Base-by-base conservation (phyloP, 768 basidiomycete species). In the Collybia sordida region DNA sequence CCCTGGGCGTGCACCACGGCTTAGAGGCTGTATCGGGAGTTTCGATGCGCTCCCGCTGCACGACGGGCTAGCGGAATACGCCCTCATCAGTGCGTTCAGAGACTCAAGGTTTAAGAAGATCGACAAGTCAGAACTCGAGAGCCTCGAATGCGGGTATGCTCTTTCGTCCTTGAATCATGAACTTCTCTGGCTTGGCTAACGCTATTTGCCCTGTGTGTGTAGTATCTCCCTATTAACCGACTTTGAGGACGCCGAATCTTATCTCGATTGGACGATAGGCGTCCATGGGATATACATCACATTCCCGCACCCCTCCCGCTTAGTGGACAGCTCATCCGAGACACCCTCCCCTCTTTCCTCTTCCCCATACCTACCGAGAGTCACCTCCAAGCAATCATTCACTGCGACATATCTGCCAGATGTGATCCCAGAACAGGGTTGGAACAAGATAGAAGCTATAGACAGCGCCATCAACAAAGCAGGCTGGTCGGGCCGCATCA, bases 21-120 rank as follows among this genome's bases (percentile, higher is more conserved):
- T 99, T 53, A 74, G 96, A 45, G 96, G 96, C 41, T 99, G 96
- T 71, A 98, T 99, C 59, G 96, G 96, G 61, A 93, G 82, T 68
- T 99, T 99, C 61, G 83, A 86, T 27, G 77, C 90, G 9, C 77
- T 86, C 65, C 69, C 83, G 9, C 73, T 98, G 23, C 79, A 73
- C 49, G 78, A 88, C 23, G 93, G 93, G 14, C 66, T 99, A 52
- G 79, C 80, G 36, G 92, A 98, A 57, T 98, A 97, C 63, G 96
- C 96, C 22, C 78, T 94, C 50, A 81, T 89, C 66, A 94, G 93
- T 63, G 95, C 95, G 15, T 86, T 97, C 67, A 78, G 85, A 60
- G 96, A 99, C 66, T 75, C 79, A 49, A 80, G 96, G 36, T 99
- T 99, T 75, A 78, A 75, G 58, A 83, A 78, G 68, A 90, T 99